A percentile compares a stretch with the other conserved stretches of the same genome.
These are phyloP conservation scores for Mycogone perniciosa DNA, from an alignment of 2,329 filamentous ascomycete species.

Conservation along the genomic window DNA sequence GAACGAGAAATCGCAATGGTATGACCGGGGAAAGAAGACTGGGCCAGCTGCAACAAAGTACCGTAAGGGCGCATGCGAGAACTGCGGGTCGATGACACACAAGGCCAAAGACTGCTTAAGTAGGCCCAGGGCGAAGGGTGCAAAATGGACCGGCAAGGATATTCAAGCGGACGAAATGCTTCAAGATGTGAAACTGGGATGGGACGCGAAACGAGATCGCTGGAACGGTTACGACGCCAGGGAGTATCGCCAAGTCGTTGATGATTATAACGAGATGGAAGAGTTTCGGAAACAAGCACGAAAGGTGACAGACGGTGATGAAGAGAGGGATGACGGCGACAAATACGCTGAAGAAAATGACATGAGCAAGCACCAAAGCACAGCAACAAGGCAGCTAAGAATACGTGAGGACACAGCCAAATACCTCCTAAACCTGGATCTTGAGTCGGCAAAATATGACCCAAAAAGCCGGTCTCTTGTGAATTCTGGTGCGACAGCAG, in stretches of 20 bases:
- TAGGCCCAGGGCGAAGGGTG: slow-evolving; percentile 80
- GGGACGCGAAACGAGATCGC: slow-evolving; percentile 94
- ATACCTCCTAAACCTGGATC: slow-evolving; percentile 87
- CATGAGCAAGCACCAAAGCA: slow-evolving; percentile 90
- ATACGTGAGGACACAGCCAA: slow-evolving; percentile 96
- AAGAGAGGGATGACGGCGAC: slow-evolving; percentile 53
- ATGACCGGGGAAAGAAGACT: slow-evolving; percentile 78
- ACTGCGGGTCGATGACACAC: slow-evolving; percentile 95
- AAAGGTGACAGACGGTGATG: slow-evolving; percentile 35
- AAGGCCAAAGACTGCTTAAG: slow-evolving; percentile 91
- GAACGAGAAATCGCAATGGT: slow-evolving; percentile 76
- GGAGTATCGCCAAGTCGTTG: slow-evolving; percentile 80
- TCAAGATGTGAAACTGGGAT: slow-evolving; percentile 80
- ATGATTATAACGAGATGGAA: slow-evolving; percentile 84
- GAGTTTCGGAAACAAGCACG: slow-evolving; percentile 56
- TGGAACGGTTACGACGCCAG: slow-evolving; percentile 97
- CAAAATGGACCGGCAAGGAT: slow-evolving; percentile 85
- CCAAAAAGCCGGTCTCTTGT: slow-evolving; percentile 92
- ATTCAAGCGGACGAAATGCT: slow-evolving; percentile 89
- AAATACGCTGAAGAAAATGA: slow-evolving; percentile 93
- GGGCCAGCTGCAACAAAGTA: slow-evolving; percentile 92
- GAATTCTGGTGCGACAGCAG: slow-evolving; percentile 71
- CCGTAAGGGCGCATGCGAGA: slow-evolving; percentile 96
- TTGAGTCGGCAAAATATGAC: slow-evolving; percentile 96
- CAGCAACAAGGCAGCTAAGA: slow-evolving; percentile 81